Evolutionary conservation across 2,329 filamentous ascomycete species (phyloP), one percentile per base, ranked within the genome.

Genomic region (Elsinoe perseae): DNA sequence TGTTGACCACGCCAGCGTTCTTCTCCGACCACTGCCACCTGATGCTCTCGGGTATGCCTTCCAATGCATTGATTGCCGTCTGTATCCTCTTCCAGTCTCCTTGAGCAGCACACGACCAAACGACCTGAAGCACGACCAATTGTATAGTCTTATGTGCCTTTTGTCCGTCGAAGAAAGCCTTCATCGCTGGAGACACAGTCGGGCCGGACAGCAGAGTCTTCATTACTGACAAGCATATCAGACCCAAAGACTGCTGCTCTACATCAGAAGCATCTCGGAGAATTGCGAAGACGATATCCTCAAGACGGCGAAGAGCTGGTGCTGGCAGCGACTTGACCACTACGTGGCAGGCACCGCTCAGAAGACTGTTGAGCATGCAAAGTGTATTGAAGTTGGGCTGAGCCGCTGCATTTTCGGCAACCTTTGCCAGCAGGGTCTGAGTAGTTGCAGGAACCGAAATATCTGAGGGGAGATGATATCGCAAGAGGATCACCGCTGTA

Each of bases 151-250:
- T 69, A 46, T 62, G 60, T 6, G 65, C 68, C 40, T 68, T 70
- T 20, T 50, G 61, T 14, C 64, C 65, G 8, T 58, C 59, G 50
- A 70, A 70, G 58, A 68, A 70, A 32, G 67, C 63, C 56, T 64
- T 62, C 61, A 69, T 64, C 4, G 61, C 64, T 18, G 27, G 21
- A 9, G 50, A 43, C 38, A 38, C 18, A 28, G 43, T 34, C 12
- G 54, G 34, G 34, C 53, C 50, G 6, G 56, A 44, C 4, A 60
- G 54, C 25, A 69, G 62, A 8, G 63, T 60, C 16, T 66, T 65
- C 64, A 71, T 69, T 57, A 71, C 69, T 0, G 66, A 65, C 14
- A 73, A 60, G 57, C 70, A 72, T 52, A 69, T 64, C 8, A 73
- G 60, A 10, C 62, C 65, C 7, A 70, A 56, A 42, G 64, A 64